Percentiles rank a stretch among this genome's conserved stretches.
Evolutionary conservation across 305 asterid species (phyloP).

Genomic region (Solanum chacoense): DNA sequence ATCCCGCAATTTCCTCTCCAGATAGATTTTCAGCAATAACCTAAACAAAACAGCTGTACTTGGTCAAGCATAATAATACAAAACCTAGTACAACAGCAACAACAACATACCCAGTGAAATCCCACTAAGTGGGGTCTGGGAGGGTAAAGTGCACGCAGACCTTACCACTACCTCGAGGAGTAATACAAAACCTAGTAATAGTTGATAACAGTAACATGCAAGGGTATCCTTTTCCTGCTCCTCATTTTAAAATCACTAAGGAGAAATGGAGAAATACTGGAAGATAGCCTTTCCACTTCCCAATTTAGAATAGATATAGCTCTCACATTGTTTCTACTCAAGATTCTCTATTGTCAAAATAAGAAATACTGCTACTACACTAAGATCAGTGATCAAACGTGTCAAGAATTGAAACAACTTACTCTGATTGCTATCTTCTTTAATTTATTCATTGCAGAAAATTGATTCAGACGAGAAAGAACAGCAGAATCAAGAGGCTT

Average conservation of each 20-base stretch:
- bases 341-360: background rate
- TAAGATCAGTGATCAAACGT: background rate
- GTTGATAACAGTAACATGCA: background rate
- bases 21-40: slow-evolving; percentile 83
- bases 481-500: slow-evolving; percentile 91
- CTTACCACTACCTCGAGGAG: background rate
- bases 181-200: background rate
- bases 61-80: background rate
- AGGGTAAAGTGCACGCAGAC: background rate
- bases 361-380: background rate
- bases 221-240: background rate
- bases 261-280: background rate
- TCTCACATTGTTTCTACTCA: background rate
- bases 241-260: background rate
- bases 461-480: slow-evolving; percentile 69
- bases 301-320: background rate
- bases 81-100: background rate
- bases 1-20: slow-evolving; percentile 87
- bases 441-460: slow-evolving; percentile 82
- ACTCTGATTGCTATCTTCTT: slow-evolving; percentile 90
- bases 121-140: background rate
- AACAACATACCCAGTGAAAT: background rate
- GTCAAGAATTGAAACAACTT: slow-evolving; percentile 9
- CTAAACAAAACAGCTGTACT: slow-evolving; percentile 16
- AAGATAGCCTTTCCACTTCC: background rate